Evolutionary conservation across 2,329 filamentous ascomycete genomes (phyloP), one percentile per base, ranked within the genome.

Genomic region (Ilyonectria sp.): DNA sequence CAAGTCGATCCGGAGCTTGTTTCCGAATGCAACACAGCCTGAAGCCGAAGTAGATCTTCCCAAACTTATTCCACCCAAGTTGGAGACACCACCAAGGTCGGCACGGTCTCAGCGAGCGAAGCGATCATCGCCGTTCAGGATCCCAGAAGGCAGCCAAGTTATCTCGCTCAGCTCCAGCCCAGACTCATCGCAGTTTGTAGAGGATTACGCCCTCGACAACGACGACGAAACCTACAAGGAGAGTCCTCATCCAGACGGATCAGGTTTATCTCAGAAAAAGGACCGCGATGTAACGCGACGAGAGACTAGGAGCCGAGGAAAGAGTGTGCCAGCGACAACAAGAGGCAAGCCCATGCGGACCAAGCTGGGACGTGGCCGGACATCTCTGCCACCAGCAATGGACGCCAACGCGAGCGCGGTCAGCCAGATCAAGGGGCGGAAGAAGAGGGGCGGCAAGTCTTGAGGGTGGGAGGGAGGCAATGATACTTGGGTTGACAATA

Each of bases 11-110:
- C 72, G 72, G 33, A 74, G 62, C 4, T 65, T 81, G 6, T 81
- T 82, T n/a, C 76, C 76, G 49, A 78, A 78, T 29, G 75, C 76
- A 13, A 79, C 78, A 11, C 80, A 81, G 23, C 77, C 80, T 9
- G 68, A 69, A 5, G 13, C 56, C 2, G 60, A 50, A 1, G 56
- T 40, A 6, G 52, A 37, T 17, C 35, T 64, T 7, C 67, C 62
- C 4, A 33, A 69, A 7, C 21, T 62, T 15, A 55, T 54, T 13
- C 47, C 65, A 2, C 43, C 47, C 50, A 68, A 68, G 47, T 60
- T 58, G 11, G 57, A 70, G 49, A 57, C 65, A 11, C 54, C 52
- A 33, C 57, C 62, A n/a, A 65, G 72, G 53, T 53, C 67, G 21
- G 61, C 63, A 4, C 68, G 57, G 37, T 70, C 67, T 13, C 71